Conservation (phyloP, 2,329 filamentous ascomycete genomes). For the Trichoderma semiorbis region DNA sequence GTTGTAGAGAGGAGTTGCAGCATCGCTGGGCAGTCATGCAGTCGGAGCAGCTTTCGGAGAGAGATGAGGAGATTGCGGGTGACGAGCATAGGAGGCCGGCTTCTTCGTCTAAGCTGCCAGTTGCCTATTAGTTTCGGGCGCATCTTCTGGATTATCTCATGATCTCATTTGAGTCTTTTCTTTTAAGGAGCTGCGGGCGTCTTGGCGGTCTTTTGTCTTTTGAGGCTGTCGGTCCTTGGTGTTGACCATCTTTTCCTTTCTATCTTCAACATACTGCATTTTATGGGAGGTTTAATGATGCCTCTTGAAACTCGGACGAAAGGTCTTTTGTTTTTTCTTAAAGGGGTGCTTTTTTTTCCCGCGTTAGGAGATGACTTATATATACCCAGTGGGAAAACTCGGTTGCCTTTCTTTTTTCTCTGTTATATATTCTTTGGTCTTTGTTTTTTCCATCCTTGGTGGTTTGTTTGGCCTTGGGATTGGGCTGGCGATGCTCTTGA, state of each 20-base stretch:
- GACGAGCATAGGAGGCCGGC: slow-evolving; percentile 27
- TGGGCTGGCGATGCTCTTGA: background rate
- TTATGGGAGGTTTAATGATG: background rate
- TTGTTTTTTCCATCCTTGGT: background rate
- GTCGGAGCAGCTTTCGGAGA: slow-evolving; percentile 31
- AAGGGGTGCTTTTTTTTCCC: background rate
- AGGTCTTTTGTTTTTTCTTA: background rate
- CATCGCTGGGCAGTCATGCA: slow-evolving; percentile 35
- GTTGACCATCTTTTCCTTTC: background rate
- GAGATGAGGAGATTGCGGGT: slow-evolving; percentile 27
- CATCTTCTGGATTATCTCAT: background rate
- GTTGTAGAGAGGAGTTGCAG: slow-evolving; percentile 35
- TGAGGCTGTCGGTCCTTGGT: background rate
- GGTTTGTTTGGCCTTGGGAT: background rate
- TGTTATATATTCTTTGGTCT: background rate
- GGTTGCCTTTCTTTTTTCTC: background rate
- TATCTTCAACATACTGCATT: background rate
- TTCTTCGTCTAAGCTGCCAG: slow-evolving; percentile 13
- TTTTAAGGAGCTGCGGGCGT: background rate
- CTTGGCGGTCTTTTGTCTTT: background rate
- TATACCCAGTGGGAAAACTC: slow-evolving; percentile 2
- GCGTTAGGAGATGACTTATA: background rate
- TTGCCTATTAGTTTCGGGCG: background rate
- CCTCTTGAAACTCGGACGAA: background rate
- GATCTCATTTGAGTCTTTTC: background rate